phyloP scores from a whole-genome alignment of 129 eudicot species.

The Saussurea involucrata region DNA sequence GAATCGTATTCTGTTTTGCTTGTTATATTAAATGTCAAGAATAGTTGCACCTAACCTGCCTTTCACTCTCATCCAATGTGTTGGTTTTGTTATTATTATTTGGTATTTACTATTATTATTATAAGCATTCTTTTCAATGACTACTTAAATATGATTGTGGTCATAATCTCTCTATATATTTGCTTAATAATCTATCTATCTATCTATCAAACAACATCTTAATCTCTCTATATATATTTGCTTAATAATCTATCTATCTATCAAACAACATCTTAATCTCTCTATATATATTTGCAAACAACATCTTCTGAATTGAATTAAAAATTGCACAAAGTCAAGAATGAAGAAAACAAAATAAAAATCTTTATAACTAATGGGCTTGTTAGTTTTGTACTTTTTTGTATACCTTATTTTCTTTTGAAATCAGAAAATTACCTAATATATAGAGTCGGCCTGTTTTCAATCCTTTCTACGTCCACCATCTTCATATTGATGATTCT shows the following conservation, averaged over 20 bases:
- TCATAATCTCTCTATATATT: too few species aligned
- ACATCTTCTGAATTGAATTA: too few species aligned
- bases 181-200: too few species aligned
- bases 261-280: too few species aligned
- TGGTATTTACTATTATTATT: neutral
- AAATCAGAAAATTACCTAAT: neutral
- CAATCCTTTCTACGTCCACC: conserved; percentile 4
- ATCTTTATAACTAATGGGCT: neutral
- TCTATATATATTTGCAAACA: too few species aligned
- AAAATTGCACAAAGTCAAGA: neutral
- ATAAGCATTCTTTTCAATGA: neutral
- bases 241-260: too few species aligned
- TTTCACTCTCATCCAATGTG: conserved; percentile 17
- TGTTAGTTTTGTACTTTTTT: too few species aligned
- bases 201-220: too few species aligned
- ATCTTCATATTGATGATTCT: conserved; percentile 11
- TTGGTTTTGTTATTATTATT: neutral
- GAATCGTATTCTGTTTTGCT: neutral
- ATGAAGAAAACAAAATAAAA: neutral
- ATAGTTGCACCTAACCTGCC: conserved; percentile 5
- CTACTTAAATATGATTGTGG: too few species aligned
- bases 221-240: too few species aligned
- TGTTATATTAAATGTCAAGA: neutral
- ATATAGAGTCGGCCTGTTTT: conserved; percentile 5
- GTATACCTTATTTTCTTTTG: neutral